These are phyloP conservation scores for Russula abietina DNA, from an alignment of 768 basidiomycete species.

Conservation along the genomic window DNA sequence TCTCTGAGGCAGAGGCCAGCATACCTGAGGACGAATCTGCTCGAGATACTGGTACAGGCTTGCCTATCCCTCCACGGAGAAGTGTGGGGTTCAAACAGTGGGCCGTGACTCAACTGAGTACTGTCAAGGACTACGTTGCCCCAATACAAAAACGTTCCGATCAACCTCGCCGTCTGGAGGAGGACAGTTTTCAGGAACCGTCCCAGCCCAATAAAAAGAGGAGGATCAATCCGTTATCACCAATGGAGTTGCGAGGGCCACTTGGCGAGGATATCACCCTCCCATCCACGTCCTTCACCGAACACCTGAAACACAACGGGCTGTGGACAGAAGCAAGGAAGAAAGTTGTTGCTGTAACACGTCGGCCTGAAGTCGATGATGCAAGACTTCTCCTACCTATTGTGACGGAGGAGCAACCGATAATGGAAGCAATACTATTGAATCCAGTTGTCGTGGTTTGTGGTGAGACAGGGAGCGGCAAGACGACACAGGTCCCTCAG, in stretches of 20 bases:
- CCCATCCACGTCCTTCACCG: conserved; percentile 60
- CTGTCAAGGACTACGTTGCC: conserved; percentile 39
- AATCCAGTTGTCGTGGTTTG: conserved; percentile 84
- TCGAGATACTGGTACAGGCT: conserved; percentile 23
- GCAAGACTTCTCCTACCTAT: conserved; percentile 79
- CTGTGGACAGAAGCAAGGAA: conserved; percentile 15
- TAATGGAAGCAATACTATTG: conserved; percentile 86
- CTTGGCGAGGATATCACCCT: conserved; percentile 66
- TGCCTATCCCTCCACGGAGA: conserved; percentile 35
- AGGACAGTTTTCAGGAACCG: background rate
- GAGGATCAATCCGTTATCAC: conserved; percentile 35
- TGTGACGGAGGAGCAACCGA: conserved; percentile 85
- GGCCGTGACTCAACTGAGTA: conserved; percentile 73
- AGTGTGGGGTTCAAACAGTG: conserved; percentile 75
- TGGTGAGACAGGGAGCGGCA: conserved; percentile 97
- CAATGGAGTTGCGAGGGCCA: conserved; percentile 63
- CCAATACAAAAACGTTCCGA: conserved; percentile 19
- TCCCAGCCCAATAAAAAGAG: conserved; percentile 41
- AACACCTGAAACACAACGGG: conserved; percentile 35
- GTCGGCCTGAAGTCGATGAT: conserved; percentile 68
- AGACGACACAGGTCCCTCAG: conserved; percentile 97
- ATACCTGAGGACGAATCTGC: conserved; percentile 26
- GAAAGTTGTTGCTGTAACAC: conserved; percentile 50
- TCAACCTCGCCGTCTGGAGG: background rate
- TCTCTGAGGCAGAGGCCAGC: conserved; percentile 19